phyloP scores from a whole-genome alignment of 352 stramenopile species.

The Globisporangium alternatum region DNA sequence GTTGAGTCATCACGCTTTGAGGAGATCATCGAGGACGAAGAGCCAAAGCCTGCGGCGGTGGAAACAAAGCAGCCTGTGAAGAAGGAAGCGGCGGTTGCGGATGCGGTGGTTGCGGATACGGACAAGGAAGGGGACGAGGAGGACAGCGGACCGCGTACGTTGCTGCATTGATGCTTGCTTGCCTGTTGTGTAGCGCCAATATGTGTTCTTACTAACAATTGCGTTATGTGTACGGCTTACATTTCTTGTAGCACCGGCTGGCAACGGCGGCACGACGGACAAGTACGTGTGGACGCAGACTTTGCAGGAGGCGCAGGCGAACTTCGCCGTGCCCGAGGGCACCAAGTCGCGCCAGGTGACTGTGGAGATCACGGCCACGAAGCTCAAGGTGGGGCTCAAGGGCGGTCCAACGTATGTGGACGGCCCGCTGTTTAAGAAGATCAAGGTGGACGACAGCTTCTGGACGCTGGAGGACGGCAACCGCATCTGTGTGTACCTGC shows the following conservation, averaged over 20 bases:
- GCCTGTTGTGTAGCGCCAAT: background rate
- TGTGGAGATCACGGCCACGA: slow-evolving; percentile 89
- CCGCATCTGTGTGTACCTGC: slow-evolving; percentile 91
- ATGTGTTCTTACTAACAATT: background rate
- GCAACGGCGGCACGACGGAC: slow-evolving; percentile 91
- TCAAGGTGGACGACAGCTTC: slow-evolving; percentile 98
- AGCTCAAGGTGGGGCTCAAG: slow-evolving; percentile 91
- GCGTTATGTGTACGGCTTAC: background rate
- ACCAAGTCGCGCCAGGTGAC: slow-evolving; percentile 93
- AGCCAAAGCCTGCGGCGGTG: slow-evolving; percentile 1
- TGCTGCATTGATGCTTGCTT: background rate
- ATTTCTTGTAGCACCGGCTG: slow-evolving; percentile 58
- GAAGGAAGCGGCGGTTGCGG: background rate
- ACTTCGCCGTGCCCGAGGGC: slow-evolving; percentile 89
- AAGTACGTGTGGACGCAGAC: slow-evolving; percentile 99
- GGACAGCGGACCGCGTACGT: slow-evolving; percentile 59
- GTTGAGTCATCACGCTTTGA: slow-evolving; percentile 67
- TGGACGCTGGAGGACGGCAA: slow-evolving; percentile 96
- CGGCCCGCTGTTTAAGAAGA: slow-evolving; percentile 91
- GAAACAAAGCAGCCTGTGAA: background rate
- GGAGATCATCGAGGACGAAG: slow-evolving; percentile 69
- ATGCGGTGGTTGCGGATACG: slow-evolving; percentile 22
- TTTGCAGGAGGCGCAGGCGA: slow-evolving; percentile 93
- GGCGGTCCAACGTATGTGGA: slow-evolving; percentile 75
- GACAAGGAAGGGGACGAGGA: slow-evolving; percentile 59